Percentiles rank a stretch among this genome's conserved stretches.
Conservation (phyloP, 805 yeast species). For the Schwanniomyces yamadae region DNA sequence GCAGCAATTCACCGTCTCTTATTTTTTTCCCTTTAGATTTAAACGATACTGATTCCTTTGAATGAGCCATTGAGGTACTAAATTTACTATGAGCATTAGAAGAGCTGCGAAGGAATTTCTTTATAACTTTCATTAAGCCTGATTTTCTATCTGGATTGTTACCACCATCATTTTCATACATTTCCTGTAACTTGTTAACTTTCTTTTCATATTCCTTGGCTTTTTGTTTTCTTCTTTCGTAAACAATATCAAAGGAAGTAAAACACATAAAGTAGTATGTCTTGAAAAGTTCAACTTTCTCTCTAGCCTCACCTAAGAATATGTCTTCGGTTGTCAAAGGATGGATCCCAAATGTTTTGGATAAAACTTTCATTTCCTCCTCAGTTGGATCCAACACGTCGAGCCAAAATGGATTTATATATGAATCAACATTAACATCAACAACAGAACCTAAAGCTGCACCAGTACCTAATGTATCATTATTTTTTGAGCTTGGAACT, state of each 20-base stretch:
- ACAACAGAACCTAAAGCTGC: constrained; percentile 12
- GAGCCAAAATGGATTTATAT: constrained; percentile 63
- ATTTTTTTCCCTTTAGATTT: constrained; percentile 30
- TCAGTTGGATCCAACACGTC: constrained; percentile 92
- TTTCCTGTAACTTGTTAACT: constrained; percentile 35
- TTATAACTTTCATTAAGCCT: constrained; percentile 14
- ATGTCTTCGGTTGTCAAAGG: constrained; percentile 97
- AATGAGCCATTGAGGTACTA: constrained; percentile 3
- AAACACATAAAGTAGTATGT: constrained; percentile 92
- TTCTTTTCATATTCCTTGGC: constrained; percentile 46
- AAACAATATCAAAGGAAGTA: constrained; percentile 59
- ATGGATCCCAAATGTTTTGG: constrained; percentile 91
- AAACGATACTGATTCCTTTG: constrained; percentile 18
- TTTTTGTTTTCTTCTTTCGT: constrained; percentile 59
- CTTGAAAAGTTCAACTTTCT: constrained; percentile 89
- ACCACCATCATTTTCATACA: constrained; percentile 22
- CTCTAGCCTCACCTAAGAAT: constrained; percentile 88
- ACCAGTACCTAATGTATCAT: constrained; percentile 7
- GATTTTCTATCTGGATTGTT: constrained; percentile 17
- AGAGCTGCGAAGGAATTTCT: constrained; percentile 8
- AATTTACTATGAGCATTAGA: constrained; percentile 1
- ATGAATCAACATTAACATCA: constrained; percentile 6
- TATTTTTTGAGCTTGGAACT: constrained; percentile 1
- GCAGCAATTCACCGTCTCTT: constrained; percentile 65
- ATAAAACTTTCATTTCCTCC: constrained; percentile 90